Base-by-base conservation (phyloP, 2,329 filamentous ascomycete species). In the Paecilomyces niveus region DNA sequence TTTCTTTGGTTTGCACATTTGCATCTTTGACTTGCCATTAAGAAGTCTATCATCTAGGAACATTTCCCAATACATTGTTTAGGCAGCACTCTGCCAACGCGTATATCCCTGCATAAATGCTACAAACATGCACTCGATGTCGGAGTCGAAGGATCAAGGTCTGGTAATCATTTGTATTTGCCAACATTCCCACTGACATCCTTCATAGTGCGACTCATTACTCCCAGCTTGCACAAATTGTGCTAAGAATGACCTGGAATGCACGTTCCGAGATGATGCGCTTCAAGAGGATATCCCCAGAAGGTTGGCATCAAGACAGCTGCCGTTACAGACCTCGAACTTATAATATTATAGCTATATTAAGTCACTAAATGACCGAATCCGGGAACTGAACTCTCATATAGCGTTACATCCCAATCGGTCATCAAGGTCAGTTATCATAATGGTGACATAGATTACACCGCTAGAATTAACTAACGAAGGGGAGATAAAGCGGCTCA, bases 221-320 rank as follows among this genome's bases (percentile, higher is more conserved):
- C 53, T 54, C 7, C 53, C 53, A 33, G 53, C 53, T n/a, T 54
- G 53, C 53, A 21, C 53, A 1, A 54, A 32, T 32, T 54, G 53
- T 18, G 53, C 53, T 21, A 54, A 18, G 35, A 54, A 54, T 33
- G 53, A 54, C 53, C 24, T 54, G 7, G 53, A 54, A 33, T 54
- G 53, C 15, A 54, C 22, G 10, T 54, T 54, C 29, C 9, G 53
- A 18, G 53, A 54, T n/a, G 53, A 54, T 21, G 53, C 53, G 18
- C 53, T 54, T 13, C 53, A 54, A 18, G 29, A 31, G 22, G 53
- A 54, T 33, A n/a, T 54, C 4, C 53, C 53, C 1, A n/a, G 53
- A 18, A 54, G 53, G 53, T 54, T 26, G 24, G 51, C 31, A n/a
- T 52, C 1, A 52, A 6, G 26, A 6, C 8, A 1, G 26, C 49